A percentile compares a stretch with the other conserved stretches of the same genome.
These are phyloP conservation scores for Mitragyna speciosa DNA, from an alignment of 257 asterid species.

Conservation along the genomic window DNA sequence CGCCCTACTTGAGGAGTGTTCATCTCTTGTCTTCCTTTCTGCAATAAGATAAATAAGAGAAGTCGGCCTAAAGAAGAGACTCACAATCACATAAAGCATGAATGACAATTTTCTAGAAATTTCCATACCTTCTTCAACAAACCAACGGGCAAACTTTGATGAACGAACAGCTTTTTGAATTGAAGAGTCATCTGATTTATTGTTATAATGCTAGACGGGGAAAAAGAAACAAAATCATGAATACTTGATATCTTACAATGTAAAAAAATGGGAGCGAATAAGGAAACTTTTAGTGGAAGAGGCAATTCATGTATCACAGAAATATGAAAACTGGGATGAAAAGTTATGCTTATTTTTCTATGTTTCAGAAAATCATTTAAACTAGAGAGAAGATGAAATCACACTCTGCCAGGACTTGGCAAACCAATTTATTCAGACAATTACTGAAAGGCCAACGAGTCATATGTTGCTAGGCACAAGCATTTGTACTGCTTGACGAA, in stretches of 20 bases:
- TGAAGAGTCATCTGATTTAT: slow-evolving; percentile 50
- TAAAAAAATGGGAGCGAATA: background rate
- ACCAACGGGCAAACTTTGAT: slow-evolving; percentile 86
- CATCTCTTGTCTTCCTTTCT: slow-evolving; percentile 55
- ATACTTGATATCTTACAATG: slow-evolving; percentile 3
- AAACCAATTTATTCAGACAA: background rate
- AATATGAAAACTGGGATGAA: background rate
- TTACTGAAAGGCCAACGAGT: background rate
- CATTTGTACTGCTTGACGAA: background rate
- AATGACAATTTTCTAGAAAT: slow-evolving; percentile 1
- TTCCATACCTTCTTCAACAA: slow-evolving; percentile 69
- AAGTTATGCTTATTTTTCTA: background rate
- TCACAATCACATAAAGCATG: background rate
- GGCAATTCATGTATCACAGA: background rate
- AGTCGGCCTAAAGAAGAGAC: background rate
- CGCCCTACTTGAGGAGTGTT: slow-evolving; percentile 42
- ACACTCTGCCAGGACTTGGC: background rate
- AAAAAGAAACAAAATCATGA: slow-evolving; percentile 6
- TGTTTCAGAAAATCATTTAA: background rate
- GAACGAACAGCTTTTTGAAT: slow-evolving; percentile 46
- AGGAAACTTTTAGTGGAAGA: background rate
- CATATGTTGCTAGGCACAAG: background rate
- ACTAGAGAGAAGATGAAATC: background rate
- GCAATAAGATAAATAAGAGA: slow-evolving; percentile 21
- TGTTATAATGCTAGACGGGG: slow-evolving; percentile 41